Conservation (phyloP, 352 stramenopile species). For the Globisporangium mamillatum region DNA sequence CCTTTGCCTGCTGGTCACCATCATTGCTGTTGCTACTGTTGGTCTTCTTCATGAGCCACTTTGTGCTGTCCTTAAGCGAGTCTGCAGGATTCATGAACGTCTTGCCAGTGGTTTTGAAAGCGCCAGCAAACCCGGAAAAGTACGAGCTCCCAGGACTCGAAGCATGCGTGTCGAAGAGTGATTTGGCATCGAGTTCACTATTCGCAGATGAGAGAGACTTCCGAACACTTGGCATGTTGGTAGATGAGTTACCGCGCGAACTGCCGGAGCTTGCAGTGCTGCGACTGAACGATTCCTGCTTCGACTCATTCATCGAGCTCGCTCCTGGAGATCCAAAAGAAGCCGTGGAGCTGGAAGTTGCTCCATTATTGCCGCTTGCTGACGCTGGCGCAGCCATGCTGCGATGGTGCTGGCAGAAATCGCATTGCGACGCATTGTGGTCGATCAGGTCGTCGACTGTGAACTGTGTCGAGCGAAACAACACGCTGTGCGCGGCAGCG, state of each 20-base stretch:
- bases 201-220: neutral
- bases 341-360: neutral
- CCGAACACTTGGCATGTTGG: neutral
- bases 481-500: conserved; percentile 45
- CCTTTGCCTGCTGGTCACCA: conserved; percentile 25
- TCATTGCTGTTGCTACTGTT: conserved; percentile 21
- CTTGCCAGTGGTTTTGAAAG: conserved; percentile 68
- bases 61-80: conserved; percentile 59
- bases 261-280: neutral
- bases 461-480: conserved; percentile 51
- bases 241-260: conserved; percentile 5
- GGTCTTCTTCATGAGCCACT: conserved; percentile 79
- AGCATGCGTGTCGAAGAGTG: conserved; percentile 36
- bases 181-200: conserved; percentile 32
- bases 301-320: neutral
- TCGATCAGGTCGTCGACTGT: conserved; percentile 70
- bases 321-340: neutral
- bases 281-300: conserved; percentile 13
- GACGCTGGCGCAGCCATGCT: conserved; percentile 12
- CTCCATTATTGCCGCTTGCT: neutral
- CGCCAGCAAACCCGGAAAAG: conserved; percentile 66
- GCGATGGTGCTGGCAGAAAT: conserved; percentile 60
- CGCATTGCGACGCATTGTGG: conserved; percentile 60
- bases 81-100: conserved; percentile 55
- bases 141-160: conserved; percentile 34